phyloP scores from a whole-genome alignment of 2,329 filamentous ascomycete species.

The Arthrobotrys conoides region DNA sequence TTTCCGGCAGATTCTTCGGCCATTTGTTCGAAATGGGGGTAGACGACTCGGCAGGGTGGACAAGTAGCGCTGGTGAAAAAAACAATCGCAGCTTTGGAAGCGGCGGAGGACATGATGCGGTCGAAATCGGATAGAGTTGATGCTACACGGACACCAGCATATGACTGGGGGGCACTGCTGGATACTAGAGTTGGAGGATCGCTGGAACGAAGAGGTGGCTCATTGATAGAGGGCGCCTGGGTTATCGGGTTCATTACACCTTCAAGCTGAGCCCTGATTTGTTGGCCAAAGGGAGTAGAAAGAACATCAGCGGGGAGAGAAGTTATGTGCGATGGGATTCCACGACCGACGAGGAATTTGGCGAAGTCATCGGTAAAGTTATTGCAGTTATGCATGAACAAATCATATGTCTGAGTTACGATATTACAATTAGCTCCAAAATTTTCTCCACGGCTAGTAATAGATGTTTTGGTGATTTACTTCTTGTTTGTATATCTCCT shows the following conservation, averaged over 20 bases:
- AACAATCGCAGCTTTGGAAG: constrained; percentile 80
- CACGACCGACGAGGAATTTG: constrained; percentile 88
- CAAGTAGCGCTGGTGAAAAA: constrained; percentile 95
- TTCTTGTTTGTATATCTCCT: constrained; percentile 84
- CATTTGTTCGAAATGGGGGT: constrained; percentile 84
- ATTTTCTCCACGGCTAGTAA: neutral
- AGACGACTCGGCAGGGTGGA: constrained; percentile 84
- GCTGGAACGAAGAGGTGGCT: constrained; percentile 33
- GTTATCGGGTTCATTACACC: constrained; percentile 75
- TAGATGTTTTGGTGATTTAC: constrained; percentile 66
- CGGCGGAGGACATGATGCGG: constrained; percentile 73
- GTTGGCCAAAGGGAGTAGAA: constrained; percentile 87
- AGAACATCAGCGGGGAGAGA: constrained; percentile 88
- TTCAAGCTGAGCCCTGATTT: constrained; percentile 84
- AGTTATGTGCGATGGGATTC: constrained; percentile 88
- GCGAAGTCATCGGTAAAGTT: constrained; percentile 95
- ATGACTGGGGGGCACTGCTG: constrained; percentile 51
- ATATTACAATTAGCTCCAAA: neutral
- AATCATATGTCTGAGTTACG: constrained; percentile 79
- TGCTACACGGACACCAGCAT: constrained; percentile 74
- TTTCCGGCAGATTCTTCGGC: constrained; percentile 79
- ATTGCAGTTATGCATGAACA: constrained; percentile 92
- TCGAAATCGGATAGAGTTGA: constrained; percentile 75
- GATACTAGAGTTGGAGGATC: constrained; percentile 37
- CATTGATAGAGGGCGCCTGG: constrained; percentile 61